Conservation (phyloP, 1,284 basidiomycete species). For the Ceratobasidium sp. region DNA sequence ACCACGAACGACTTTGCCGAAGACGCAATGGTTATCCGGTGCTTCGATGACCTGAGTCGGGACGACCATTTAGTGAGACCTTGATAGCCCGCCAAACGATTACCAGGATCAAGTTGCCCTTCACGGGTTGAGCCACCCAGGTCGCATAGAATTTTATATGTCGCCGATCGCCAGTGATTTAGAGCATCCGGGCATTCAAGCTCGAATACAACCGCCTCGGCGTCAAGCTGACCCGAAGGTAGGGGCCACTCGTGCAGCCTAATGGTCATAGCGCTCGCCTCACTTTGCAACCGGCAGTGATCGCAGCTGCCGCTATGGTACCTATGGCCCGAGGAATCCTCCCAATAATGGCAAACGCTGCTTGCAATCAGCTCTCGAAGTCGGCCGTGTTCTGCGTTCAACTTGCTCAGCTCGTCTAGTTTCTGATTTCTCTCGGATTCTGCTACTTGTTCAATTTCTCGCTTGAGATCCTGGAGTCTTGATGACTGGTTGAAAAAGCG, state of each 20-base stretch:
- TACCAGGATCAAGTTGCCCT: background rate
- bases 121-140: background rate
- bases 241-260: conserved; percentile 67
- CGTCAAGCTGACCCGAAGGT: conserved; percentile 52
- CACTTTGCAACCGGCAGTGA: too few relatives aligned
- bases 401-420: conserved; percentile 52
- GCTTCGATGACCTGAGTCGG: background rate
- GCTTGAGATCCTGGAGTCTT: conserved; percentile 50
- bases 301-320: too few relatives aligned
- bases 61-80: background rate
- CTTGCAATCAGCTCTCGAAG: too few relatives aligned
- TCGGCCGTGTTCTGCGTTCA: conserved; percentile 43
- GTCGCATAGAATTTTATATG: conserved; percentile 54
- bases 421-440: conserved; percentile 45
- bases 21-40: conserved; percentile 57
- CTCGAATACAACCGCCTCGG: conserved; percentile 60
- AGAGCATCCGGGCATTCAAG: conserved; percentile 58
- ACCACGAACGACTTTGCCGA: conserved; percentile 57
- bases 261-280: too few relatives aligned
- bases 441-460: conserved; percentile 53
- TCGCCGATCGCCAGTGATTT: conserved; percentile 60
- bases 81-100: background rate
- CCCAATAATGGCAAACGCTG: too few relatives aligned
- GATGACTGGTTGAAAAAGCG: conserved; percentile 52
- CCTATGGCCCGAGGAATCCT: too few relatives aligned